Conservation (phyloP, 1,139 yeast genomes). For the Petasospora rhodanensis region DNA sequence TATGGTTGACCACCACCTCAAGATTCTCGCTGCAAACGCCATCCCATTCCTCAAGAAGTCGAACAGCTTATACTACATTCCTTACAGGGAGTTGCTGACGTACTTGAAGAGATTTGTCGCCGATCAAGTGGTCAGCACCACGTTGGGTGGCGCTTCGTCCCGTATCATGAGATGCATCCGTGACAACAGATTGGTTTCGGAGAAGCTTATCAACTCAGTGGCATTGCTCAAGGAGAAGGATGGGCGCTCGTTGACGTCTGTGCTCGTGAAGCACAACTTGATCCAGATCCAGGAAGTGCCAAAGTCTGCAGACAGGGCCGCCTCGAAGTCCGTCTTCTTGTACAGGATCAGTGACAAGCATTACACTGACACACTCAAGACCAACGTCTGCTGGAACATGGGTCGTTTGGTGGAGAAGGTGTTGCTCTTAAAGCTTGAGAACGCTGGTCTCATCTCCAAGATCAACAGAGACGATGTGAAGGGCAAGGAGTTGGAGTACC, state of each 20-base stretch:
- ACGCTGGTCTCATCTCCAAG: slow-evolving; percentile 67
- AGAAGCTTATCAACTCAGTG: slow-evolving; percentile 70
- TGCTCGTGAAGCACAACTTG: slow-evolving; percentile 52
- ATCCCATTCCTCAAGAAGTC: slow-evolving; percentile 45
- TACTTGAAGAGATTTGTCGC: slow-evolving; percentile 50
- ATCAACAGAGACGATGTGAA: slow-evolving; percentile 87
- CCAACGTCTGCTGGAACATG: slow-evolving; percentile 62
- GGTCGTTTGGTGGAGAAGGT: slow-evolving; percentile 57
- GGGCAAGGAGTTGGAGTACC: slow-evolving; percentile 71
- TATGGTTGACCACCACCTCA: slow-evolving; percentile 41
- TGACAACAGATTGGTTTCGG: slow-evolving; percentile 70
- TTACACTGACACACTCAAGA: slow-evolving; percentile 45
- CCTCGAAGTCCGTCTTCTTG: slow-evolving; percentile 79
- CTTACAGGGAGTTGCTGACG: slow-evolving; percentile 39
- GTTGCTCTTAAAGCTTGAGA: slow-evolving; percentile 53
- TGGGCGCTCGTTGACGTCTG: slow-evolving; percentile 61
- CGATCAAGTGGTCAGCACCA: slow-evolving; percentile 56
- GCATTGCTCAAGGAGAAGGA: slow-evolving; percentile 76
- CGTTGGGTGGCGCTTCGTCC: slow-evolving; percentile 54
- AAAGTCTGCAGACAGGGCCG: slow-evolving; percentile 85
- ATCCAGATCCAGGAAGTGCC: slow-evolving; percentile 89
- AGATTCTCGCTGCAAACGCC: slow-evolving; percentile 42
- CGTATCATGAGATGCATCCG: slow-evolving; percentile 67
- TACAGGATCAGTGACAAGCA: slow-evolving; percentile 65
- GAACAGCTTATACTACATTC: slow-evolving; percentile 39